phyloP scores from a whole-genome alignment of 768 basidiomycete genomes.

The Omphalotus guepiniiformis region DNA sequence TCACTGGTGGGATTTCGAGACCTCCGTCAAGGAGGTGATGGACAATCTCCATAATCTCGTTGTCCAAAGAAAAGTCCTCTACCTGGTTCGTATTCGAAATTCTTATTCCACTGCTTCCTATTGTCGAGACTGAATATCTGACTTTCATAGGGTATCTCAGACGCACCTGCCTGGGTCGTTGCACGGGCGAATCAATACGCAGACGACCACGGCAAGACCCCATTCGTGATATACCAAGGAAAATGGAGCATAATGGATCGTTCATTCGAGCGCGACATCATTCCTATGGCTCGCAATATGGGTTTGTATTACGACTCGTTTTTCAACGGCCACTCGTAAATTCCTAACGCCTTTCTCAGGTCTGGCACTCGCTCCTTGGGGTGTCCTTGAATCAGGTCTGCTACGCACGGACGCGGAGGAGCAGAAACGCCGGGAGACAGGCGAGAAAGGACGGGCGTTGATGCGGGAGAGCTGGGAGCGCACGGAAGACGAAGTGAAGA shows the following conservation, averaged over 20 bases:
- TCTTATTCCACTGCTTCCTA: background rate
- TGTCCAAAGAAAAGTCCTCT: slow-evolving; percentile 36
- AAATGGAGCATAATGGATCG: slow-evolving; percentile 26
- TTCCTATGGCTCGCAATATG: slow-evolving; percentile 28
- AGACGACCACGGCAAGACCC: slow-evolving; percentile 28
- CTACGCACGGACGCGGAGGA: slow-evolving; percentile 37
- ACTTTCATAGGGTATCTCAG: slow-evolving; percentile 15
- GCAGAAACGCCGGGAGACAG: slow-evolving; percentile 9
- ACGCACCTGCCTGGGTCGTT: slow-evolving; percentile 35
- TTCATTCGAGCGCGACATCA: slow-evolving; percentile 38
- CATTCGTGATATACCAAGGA: slow-evolving; percentile 42
- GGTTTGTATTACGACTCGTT: slow-evolving; percentile 6
- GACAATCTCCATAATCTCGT: slow-evolving; percentile 33
- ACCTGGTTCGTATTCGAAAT: slow-evolving; percentile 22
- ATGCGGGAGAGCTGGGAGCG: slow-evolving; percentile 26
- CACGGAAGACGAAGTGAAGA: slow-evolving; percentile 26
- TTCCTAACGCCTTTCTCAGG: slow-evolving; percentile 14
- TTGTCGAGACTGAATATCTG: background rate
- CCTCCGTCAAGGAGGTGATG: slow-evolving; percentile 2
- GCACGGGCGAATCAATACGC: slow-evolving; percentile 24
- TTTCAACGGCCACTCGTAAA: background rate
- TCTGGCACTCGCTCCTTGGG: slow-evolving; percentile 40
- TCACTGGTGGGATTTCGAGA: slow-evolving; percentile 3
- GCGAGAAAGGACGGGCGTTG: slow-evolving; percentile 21
- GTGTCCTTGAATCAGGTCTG: slow-evolving; percentile 35